These are phyloP conservation scores for Cyberlindnera veronae DNA, from an alignment of 805 yeast genomes.

Conservation along the genomic window DNA sequence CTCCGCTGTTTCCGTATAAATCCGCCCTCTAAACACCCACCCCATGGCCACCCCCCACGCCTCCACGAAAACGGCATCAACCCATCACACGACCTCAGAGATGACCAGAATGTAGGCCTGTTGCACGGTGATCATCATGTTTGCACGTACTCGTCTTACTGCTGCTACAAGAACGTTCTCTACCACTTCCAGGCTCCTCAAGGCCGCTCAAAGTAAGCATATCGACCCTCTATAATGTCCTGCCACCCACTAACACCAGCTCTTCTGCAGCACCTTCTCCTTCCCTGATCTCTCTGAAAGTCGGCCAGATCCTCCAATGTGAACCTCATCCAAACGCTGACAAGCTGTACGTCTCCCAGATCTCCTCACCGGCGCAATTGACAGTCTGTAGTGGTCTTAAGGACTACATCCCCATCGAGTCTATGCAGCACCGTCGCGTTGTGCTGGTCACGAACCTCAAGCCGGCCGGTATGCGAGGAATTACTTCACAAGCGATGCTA, in stretches of 20 bases:
- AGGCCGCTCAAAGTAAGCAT: slow-evolving; percentile 9
- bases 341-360: slow-evolving; percentile 52
- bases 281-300: slow-evolving; percentile 32
- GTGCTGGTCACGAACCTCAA: slow-evolving; percentile 57
- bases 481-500: slow-evolving; percentile 60
- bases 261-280: slow-evolving; percentile 15
- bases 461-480: slow-evolving; percentile 61
- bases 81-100: too few species aligned
- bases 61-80: too few species aligned
- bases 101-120: too few species aligned
- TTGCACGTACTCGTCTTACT: slow-evolving; percentile 1
- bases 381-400: slow-evolving; percentile 63
- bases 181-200: slow-evolving; percentile 1
- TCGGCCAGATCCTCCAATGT: slow-evolving; percentile 48
- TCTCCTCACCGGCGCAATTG: slow-evolving; percentile 21
- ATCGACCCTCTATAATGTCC: not conserved
- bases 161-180: slow-evolving; percentile 3
- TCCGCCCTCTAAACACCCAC: too few species aligned
- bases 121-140: slow-evolving; percentile 2
- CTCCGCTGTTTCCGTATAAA: too few species aligned
- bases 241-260: not conserved
- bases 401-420: slow-evolving; percentile 36
- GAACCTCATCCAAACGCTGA: slow-evolving; percentile 55
- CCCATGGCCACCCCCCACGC: too few species aligned
- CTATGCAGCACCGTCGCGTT: slow-evolving; percentile 39